phyloP scores from a whole-genome alignment of 768 basidiomycete genomes.

The Cantharellus cinnabarinus region DNA sequence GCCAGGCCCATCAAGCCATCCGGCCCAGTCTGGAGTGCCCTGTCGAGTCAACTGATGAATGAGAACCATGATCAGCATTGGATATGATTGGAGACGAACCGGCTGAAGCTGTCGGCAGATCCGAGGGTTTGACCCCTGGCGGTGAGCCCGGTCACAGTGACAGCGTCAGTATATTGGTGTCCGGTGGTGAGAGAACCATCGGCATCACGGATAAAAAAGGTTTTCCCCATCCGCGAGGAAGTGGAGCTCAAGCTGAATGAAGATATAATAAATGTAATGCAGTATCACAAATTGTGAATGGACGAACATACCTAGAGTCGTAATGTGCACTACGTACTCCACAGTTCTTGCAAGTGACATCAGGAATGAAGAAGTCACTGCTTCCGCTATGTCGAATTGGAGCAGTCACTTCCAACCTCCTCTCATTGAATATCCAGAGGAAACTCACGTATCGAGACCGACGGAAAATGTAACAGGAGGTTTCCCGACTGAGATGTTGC shows the following conservation, averaged over 20 bases:
- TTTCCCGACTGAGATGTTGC: slow-evolving; percentile 1
- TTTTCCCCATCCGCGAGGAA: slow-evolving; percentile 15
- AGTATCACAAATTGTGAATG: background rate
- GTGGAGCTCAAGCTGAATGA: slow-evolving; percentile 14
- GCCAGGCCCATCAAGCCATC: slow-evolving; percentile 26
- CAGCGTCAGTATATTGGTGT: slow-evolving; percentile 24
- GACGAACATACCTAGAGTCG: background rate
- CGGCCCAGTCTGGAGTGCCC: slow-evolving; percentile 7
- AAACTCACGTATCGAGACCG: slow-evolving; percentile 7
- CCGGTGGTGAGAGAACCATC: slow-evolving; percentile 23
- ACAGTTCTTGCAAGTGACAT: background rate
- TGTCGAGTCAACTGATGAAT: background rate
- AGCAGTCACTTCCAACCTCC: background rate
- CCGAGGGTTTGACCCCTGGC: slow-evolving; percentile 25
- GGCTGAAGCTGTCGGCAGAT: slow-evolving; percentile 22
- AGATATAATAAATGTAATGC: background rate
- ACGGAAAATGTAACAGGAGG: slow-evolving; percentile 5
- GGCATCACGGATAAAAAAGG: slow-evolving; percentile 22
- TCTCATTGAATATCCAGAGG: background rate
- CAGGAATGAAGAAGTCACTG: background rate
- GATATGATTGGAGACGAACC: background rate
- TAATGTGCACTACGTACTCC: background rate
- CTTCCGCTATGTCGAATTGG: background rate
- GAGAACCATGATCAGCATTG: background rate
- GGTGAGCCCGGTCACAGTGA: slow-evolving; percentile 25